Evolutionary conservation across 23 red algal species (phyloP), one percentile per base, ranked within the genome.

Genomic region (Chondrus crispus): DNA sequence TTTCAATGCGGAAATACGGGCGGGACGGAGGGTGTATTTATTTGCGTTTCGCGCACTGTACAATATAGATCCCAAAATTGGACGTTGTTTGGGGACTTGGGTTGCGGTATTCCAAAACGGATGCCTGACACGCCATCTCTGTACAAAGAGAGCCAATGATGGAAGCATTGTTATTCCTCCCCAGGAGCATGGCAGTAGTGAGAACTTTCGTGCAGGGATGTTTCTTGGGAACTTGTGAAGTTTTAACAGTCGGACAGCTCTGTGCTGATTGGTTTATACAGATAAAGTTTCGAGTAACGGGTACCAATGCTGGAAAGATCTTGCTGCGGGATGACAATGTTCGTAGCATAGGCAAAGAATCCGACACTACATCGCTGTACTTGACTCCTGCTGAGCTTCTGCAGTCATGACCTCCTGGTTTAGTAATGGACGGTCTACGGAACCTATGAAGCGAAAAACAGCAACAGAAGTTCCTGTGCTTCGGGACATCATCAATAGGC

Each of bases 261-360:
- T 88, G 84, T 75, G 84, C 84, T 3, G 84, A 88, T 35, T 88
- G 84, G 66, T 75, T 88, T 44, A 37, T 88, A 10, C 48, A 74
- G 18, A 6, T 37, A 46, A 37, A 88, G 30, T 75, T 88, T 46
- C 35, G 62, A 70, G 62, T 88, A 88, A 88, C 84, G 12, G 84
- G 8, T 32, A 88, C 55, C 37, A 36, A 22, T n/a, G 43, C 42
- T 10, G 35, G 35, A 3, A 3, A 51, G 4, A 51, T 46, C 33
- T 5, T 81, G 24, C 5, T 36, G 43, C 70, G 43, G 43, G 43
- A 36, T 76, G 28, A 38, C n/a, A n/a, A n/a, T n/a, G n/a, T n/a
- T n/a, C n/a, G n/a, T n/a, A n/a, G n/a, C n/a, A n/a, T n/a, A n/a
- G n/a, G n/a, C n/a, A n/a, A n/a, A n/a, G 22, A 57, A 57, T 22